These are phyloP conservation scores for Fusarium sp. DNA, from an alignment of 2,329 filamentous ascomycete genomes.

Conservation along the genomic window DNA sequence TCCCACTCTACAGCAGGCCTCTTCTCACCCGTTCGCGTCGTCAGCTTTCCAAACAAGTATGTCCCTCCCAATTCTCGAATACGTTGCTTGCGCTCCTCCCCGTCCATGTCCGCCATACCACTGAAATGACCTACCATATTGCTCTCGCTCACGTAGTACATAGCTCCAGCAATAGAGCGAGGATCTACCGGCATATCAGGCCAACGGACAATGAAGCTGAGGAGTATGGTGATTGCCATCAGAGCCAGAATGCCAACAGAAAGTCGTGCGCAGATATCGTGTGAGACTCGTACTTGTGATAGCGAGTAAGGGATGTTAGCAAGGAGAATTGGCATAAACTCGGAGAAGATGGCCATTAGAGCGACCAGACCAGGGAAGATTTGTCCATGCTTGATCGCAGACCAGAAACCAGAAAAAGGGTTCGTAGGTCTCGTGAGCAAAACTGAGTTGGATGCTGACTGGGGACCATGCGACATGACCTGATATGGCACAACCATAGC, in stretches of 20 bases:
- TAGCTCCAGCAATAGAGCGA: slow-evolving; percentile 55
- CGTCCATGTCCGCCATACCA: slow-evolving; percentile 35
- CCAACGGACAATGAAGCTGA: slow-evolving; percentile 54
- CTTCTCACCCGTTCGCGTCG: slow-evolving; percentile 29
- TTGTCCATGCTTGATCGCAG: slow-evolving; percentile 39
- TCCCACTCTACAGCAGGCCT: slow-evolving; percentile 41
- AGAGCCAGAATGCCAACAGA: slow-evolving; percentile 51
- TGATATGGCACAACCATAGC: slow-evolving; percentile 57
- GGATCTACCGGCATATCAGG: slow-evolving; percentile 58
- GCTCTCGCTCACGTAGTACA: slow-evolving; percentile 53
- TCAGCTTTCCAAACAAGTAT: slow-evolving; percentile 39
- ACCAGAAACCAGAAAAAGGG: slow-evolving; percentile 54
- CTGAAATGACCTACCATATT: slow-evolving; percentile 38
- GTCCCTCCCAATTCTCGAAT: slow-evolving; percentile 37
- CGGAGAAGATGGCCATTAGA: slow-evolving; percentile 55
- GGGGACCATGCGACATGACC: slow-evolving; percentile 48
- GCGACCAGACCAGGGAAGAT: slow-evolving; percentile 53
- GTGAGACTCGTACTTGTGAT: slow-evolving; percentile 51
- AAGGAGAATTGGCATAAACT: slow-evolving; percentile 60
- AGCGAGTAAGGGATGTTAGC: slow-evolving; percentile 59
- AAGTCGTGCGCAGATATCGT: slow-evolving; percentile 53
- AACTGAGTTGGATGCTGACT: slow-evolving; percentile 50
- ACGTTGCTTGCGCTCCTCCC: slow-evolving; percentile 29
- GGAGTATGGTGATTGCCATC: slow-evolving; percentile 54
- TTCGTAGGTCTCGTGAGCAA: slow-evolving; percentile 55